phyloP scores from a whole-genome alignment of 108 stramenopile genomes.

The Parietichytrium sp. region DNA sequence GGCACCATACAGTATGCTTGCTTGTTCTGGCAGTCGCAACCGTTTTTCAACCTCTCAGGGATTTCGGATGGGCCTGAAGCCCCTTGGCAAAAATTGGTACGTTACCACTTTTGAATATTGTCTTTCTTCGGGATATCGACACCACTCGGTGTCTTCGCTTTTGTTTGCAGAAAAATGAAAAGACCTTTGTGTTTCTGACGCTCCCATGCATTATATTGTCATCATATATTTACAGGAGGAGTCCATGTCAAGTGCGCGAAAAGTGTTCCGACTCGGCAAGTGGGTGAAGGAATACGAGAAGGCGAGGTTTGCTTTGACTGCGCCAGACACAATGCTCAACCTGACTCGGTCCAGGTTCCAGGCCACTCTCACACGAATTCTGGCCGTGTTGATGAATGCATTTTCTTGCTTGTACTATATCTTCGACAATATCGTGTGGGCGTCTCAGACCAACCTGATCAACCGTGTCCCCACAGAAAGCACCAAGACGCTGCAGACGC shows the following conservation, averaged over 20 bases:
- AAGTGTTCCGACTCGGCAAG: constrained; percentile 35
- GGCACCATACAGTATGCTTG: neutral
- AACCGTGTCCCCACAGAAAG: neutral
- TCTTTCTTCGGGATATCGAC: too few species aligned
- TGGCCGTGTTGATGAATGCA: constrained; percentile 18
- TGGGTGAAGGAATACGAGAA: constrained; percentile 34
- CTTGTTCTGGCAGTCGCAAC: constrained; percentile 30
- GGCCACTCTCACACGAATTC: neutral
- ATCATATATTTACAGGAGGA: too few species aligned
- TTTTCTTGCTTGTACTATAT: constrained; percentile 29
- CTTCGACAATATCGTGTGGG: constrained; percentile 35
- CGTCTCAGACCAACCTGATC: constrained; percentile 30
- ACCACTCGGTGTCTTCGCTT: too few species aligned
- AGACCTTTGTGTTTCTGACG: too few species aligned
- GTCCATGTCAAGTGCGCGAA: constrained; percentile 29
- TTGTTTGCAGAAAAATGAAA: too few species aligned
- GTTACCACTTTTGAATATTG: too few species aligned
- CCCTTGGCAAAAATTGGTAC: constrained; percentile 21
- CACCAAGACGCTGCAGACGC: neutral
- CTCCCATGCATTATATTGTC: too few species aligned
- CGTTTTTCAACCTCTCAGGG: neutral
- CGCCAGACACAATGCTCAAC: constrained; percentile 1
- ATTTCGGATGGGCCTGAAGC: neutral
- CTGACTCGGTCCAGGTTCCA: neutral
- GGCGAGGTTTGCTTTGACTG: constrained; percentile 13